Conservation (phyloP, 352 stramenopile genomes). For the Pythium plurisporium region DNA sequence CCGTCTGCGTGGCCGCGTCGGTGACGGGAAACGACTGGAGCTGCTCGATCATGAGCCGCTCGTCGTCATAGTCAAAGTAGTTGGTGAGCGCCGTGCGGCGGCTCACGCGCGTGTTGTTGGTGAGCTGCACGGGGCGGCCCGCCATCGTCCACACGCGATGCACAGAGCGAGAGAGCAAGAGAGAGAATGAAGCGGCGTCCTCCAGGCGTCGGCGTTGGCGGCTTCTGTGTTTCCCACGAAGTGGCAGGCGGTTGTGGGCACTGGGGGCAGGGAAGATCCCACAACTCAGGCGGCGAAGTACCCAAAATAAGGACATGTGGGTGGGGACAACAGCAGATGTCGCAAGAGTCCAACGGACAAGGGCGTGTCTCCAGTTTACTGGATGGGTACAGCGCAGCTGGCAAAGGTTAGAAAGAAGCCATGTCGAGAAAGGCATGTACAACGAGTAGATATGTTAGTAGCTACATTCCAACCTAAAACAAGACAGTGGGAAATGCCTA, state of each 20-base stretch:
- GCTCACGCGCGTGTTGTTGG: slow-evolving; percentile 25
- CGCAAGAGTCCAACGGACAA: no score
- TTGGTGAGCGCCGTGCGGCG: slow-evolving; percentile 65
- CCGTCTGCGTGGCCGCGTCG: slow-evolving; percentile 4
- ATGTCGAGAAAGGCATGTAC: no score
- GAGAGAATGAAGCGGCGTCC: background rate
- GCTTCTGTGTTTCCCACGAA: background rate
- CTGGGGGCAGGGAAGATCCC: background rate
- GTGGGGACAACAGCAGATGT: no score
- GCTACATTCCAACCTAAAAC: no score
- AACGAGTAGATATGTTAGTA: no score
- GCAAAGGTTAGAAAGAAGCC: no score
- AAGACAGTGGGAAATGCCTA: no score
- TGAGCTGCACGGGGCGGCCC: slow-evolving; percentile 13
- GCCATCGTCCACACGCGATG: slow-evolving; percentile 5
- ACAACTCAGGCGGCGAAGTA: background rate
- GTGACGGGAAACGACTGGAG: slow-evolving; percentile 54
- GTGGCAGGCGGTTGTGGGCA: background rate
- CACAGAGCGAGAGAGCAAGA: background rate
- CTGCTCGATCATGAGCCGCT: slow-evolving; percentile 47
- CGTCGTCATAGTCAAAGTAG: slow-evolving; percentile 70
- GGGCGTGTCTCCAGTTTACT: no score
- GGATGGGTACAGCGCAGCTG: no score
- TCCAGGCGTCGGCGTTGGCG: background rate
- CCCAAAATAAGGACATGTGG: background rate